A percentile compares a stretch with the other conserved stretches of the same genome.
These are phyloP conservation scores for Lepidium sativum DNA, from an alignment of 345 rosid species.

Conservation along the genomic window DNA sequence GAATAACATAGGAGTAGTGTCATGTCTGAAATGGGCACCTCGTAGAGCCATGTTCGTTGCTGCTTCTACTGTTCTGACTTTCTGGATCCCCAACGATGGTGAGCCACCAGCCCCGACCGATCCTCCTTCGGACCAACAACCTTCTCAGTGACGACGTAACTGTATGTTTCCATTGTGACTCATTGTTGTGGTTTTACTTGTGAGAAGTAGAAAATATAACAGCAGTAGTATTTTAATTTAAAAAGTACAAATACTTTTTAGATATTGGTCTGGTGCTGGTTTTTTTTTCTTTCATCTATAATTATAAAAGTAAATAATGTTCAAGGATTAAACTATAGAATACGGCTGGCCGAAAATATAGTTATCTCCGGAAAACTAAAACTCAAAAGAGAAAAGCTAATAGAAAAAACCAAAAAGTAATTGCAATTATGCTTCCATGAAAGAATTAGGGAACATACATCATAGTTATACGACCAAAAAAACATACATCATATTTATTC, in stretches of 20 bases:
- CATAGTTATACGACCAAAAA: neutral
- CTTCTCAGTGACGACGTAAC: slow-evolving; percentile 4
- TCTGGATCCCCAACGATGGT: slow-evolving; percentile 71
- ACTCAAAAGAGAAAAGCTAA: too few species aligned
- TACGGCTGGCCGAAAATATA: too few species aligned
- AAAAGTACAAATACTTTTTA: neutral
- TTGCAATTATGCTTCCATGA: neutral
- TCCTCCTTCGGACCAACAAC: slow-evolving; percentile 11
- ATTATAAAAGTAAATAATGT: too few species aligned
- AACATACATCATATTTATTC: neutral
- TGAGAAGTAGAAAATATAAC: neutral
- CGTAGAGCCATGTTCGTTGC: slow-evolving; percentile 85
- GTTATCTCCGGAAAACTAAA: too few species aligned
- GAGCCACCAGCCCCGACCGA: slow-evolving; percentile 23
- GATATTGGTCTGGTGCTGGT: neutral
- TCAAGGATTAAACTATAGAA: too few species aligned
- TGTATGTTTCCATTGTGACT: neutral
- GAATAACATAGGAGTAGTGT: slow-evolving; percentile 66
- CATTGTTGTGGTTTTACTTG: neutral
- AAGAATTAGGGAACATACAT: neutral
- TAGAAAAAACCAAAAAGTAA: too few species aligned
- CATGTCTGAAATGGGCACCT: slow-evolving; percentile 96
- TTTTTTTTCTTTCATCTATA: too few species aligned
- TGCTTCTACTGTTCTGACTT: slow-evolving; percentile 75
- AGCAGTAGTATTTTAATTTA: neutral